phyloP scores from a whole-genome alignment of 179 eudicot genomes.

The Monotropa hypopitys region DNA sequence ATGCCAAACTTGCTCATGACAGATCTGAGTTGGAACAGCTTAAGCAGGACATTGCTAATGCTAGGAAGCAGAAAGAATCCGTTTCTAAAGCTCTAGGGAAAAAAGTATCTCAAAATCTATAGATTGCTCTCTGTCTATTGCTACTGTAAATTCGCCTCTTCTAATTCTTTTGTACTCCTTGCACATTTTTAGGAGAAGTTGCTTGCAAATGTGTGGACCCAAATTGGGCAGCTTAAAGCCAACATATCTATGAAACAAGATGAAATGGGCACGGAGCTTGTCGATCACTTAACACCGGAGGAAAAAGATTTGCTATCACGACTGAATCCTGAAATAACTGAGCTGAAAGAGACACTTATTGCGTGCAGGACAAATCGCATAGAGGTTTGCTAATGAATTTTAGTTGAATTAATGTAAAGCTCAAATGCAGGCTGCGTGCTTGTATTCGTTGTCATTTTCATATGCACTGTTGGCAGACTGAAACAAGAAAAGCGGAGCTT shows the following conservation, averaged over 20 bases:
- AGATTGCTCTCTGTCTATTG: background rate
- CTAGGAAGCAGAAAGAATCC: slow-evolving; percentile 74
- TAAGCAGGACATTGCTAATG: slow-evolving; percentile 59
- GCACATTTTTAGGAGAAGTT: slow-evolving; percentile 50
- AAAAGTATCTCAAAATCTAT: slow-evolving; percentile 37
- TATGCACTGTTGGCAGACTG: slow-evolving; percentile 35
- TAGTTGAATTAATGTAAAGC: background rate
- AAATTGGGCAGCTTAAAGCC: slow-evolving; percentile 67
- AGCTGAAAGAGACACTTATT: slow-evolving; percentile 71
- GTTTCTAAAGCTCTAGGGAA: slow-evolving; percentile 60
- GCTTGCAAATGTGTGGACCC: slow-evolving; percentile 50
- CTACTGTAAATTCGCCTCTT: slow-evolving; percentile 1
- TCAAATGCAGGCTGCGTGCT: background rate
- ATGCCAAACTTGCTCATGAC: slow-evolving; percentile 80
- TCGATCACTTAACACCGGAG: slow-evolving; percentile 74
- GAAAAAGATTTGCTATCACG: slow-evolving; percentile 63
- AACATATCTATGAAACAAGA: slow-evolving; percentile 54
- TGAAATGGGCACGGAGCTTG: slow-evolving; percentile 98
- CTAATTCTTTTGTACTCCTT: slow-evolving; percentile 10
- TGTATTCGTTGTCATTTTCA: background rate
- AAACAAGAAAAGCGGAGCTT: slow-evolving; percentile 81
- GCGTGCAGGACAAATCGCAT: slow-evolving; percentile 63
- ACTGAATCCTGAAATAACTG: slow-evolving; percentile 85
- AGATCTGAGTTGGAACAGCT: slow-evolving; percentile 79
- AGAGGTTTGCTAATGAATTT: slow-evolving; percentile 46